Conservation (phyloP, 163 green algal species). For the Chlorella variabilis region DNA sequence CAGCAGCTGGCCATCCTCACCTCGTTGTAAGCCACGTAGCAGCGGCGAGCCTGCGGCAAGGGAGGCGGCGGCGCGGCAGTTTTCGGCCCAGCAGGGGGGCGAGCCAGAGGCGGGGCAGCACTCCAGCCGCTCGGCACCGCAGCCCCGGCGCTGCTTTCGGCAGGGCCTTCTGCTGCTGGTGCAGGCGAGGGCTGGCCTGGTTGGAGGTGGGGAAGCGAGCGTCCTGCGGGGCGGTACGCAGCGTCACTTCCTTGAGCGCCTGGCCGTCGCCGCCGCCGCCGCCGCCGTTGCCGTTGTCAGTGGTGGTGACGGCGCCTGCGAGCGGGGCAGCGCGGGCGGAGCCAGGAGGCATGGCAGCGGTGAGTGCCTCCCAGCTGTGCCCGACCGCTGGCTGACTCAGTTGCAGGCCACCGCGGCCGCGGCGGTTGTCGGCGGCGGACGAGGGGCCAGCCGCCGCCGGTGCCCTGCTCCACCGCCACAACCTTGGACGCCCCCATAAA, state of each 20-base stretch:
- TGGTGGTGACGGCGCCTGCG: background rate
- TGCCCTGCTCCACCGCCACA: too few species aligned
- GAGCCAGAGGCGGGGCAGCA: too few species aligned
- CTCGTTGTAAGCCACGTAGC: constrained; percentile 34
- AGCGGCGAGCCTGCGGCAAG: constrained; percentile 10
- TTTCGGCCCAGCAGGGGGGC: background rate
- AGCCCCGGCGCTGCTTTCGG: too few species aligned
- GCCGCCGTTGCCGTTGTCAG: background rate
- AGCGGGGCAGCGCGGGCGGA: background rate
- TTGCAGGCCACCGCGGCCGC: too few species aligned
- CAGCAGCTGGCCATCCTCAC: background rate
- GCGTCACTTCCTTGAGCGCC: constrained; percentile 13
- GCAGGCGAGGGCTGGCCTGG: background rate
- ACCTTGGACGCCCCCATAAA: background rate
- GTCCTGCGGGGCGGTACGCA: constrained; percentile 24
- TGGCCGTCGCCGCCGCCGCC: too few species aligned
- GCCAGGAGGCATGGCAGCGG: too few species aligned
- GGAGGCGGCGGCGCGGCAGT: background rate
- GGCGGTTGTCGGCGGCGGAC: too few species aligned
- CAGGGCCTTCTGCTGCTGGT: too few species aligned
- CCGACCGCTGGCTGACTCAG: background rate
- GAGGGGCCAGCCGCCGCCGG: too few species aligned
- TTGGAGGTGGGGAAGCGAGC: constrained; percentile 31
- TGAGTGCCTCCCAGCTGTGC: too few species aligned
- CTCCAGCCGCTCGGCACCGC: too few species aligned